Percentiles rank a stretch among this genome's conserved stretches.
Evolutionary conservation across 202 grass and related monocot species (phyloP).

Genomic region (Brachypodium distachyon): DNA sequence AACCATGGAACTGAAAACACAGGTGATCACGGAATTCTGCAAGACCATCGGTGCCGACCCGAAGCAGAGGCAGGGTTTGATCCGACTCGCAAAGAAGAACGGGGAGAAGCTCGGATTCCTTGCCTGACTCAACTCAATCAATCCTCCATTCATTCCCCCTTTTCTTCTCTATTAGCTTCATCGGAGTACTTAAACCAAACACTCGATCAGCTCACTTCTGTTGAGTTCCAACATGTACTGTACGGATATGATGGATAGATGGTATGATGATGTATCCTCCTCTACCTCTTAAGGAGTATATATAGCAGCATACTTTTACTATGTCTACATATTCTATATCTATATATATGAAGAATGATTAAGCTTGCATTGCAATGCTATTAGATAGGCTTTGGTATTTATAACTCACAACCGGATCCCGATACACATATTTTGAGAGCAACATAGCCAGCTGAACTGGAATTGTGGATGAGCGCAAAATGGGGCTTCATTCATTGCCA

Average conservation of each 20-base stretch:
- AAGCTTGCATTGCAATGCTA: neutral
- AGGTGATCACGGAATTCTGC: conserved; percentile 94
- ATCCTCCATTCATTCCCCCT: neutral
- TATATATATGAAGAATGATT: no score
- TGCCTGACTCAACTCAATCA: conserved; percentile 32
- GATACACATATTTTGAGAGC: neutral
- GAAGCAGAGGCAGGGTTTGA: conserved; percentile 84
- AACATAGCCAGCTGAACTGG: neutral
- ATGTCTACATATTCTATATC: no score
- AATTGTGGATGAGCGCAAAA: neutral
- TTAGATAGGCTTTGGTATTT: neutral
- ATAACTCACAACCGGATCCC: neutral
- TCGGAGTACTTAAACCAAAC: no score
- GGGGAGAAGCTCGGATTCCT: conserved; percentile 92
- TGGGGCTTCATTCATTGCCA: conserved; percentile 12
- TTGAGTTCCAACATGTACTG: no score
- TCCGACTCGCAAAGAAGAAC: conserved; percentile 85
- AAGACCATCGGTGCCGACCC: conserved; percentile 79
- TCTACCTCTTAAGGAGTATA: no score
- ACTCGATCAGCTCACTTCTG: no score
- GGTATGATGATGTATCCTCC: no score
- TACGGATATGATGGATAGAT: no score
- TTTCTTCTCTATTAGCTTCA: neutral
- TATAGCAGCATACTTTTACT: no score
- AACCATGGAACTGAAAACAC: neutral